Base-by-base conservation (phyloP, 2,329 filamentous ascomycete genomes). In the Talaromyces pinophilus region DNA sequence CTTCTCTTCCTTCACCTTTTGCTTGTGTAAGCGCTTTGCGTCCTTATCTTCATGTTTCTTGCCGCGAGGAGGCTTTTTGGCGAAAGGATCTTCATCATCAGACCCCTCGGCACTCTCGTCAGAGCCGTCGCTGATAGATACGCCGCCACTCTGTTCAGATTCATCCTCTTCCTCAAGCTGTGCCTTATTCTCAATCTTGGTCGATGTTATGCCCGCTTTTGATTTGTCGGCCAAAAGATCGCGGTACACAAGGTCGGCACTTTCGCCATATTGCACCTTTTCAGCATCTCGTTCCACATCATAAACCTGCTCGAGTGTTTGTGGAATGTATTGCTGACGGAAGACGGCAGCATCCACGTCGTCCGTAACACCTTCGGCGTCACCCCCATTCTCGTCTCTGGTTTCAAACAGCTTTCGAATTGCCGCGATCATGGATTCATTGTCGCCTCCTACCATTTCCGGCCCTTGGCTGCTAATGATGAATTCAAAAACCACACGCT, bases 241-340 rank as follows among this genome's bases (percentile, higher is more conserved):
- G 69, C 89, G 88, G 80, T 98, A 98, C 0, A 97, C 87, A 0
- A 97, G 83, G n/a, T 90, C 88, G 13, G 87, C 86, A 22, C 89
- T 91, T 69, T 90, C 85, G 93, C 92, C 93, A 52, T 88, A 84
- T 7, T 87, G 87, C 25, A 97, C 86, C 76, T 88, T 89, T 72
- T 92, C 89, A 1, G 89, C 92, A 71, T 98, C 95, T 71, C 93
- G 90, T 79, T 98, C 95, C 61, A 97, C 89, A 76, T 99, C 93
- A 78, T 97, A 97, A 4, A 99, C 94, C 75, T 99, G 92, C 71
- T 98, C 92, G 52, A 99, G 84, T 0, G 92, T 98, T 78, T 97
- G 93, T 0, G 95, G 95, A 62, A 99, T 98, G 78, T 96, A 99
- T 77, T 97, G 92, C 73, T 97, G 91, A 72, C 94, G 87, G 82